These are phyloP conservation scores for Rubia tinctorum DNA, from an alignment of 305 asterid genomes.

Conservation along the genomic window DNA sequence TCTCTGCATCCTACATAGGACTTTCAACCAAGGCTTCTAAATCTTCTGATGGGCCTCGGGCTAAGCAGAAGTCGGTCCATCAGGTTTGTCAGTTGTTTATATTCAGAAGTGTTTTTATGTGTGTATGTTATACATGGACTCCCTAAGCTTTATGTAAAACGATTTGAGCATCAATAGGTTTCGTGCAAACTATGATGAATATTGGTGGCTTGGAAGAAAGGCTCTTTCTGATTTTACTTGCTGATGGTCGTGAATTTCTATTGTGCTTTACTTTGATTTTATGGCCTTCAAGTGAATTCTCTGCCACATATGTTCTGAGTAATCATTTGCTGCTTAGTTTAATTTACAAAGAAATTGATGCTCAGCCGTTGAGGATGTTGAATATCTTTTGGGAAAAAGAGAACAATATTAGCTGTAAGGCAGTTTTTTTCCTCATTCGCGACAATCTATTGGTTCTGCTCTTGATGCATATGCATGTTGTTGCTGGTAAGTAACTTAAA, in stretches of 20 bases:
- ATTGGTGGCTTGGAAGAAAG: not conserved
- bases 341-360: not conserved
- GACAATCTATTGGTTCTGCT: not conserved
- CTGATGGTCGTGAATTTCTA: not conserved
- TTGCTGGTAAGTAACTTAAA: not conserved
- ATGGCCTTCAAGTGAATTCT: not conserved
- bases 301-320: not conserved
- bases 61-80: slow-evolving; percentile 40
- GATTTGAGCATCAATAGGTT: not conserved
- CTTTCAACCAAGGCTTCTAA: slow-evolving; percentile 43
- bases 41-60: slow-evolving; percentile 44
- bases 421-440: not conserved
- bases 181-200: not conserved
- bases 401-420: not conserved
- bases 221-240: not conserved
- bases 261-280: not conserved
- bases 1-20: slow-evolving; percentile 52
- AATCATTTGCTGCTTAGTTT: not conserved
- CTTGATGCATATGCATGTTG: not conserved
- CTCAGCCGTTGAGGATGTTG: too few relatives aligned
- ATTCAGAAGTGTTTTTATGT: not conserved
- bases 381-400: too few relatives aligned
- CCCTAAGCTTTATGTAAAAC: not conserved
- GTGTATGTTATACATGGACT: not conserved
- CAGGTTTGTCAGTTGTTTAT: slow-evolving; percentile 42